phyloP scores from a whole-genome alignment of 495 filamentous ascomycete species.

The Penicillium flavigenum region DNA sequence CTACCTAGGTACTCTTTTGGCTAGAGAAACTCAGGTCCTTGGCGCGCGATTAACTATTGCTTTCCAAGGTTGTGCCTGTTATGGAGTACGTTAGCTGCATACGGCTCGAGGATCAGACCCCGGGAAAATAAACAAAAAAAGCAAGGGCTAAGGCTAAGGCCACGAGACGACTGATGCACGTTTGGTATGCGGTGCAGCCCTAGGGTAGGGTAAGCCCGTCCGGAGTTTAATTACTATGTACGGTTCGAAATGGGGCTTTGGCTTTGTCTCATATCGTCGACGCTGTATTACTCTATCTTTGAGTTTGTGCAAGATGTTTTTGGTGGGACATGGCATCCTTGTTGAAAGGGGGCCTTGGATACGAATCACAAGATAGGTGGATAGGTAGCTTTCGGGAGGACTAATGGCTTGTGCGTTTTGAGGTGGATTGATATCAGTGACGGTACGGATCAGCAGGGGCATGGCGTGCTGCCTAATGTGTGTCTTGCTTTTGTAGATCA shows the following conservation, averaged over 20 bases:
- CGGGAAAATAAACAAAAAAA: neutral
- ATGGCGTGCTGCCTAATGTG: constrained; percentile 1
- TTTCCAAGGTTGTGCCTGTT: neutral
- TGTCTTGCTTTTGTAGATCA: constrained; percentile 7
- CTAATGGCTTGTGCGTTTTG: neutral
- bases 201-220: constrained; percentile 1
- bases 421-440: neutral
- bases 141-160: neutral
- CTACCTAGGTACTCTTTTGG: neutral
- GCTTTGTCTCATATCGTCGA: constrained; percentile 1
- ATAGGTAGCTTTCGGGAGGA: neutral
- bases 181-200: constrained; percentile 9
- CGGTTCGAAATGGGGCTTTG: constrained; percentile 8
- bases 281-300: constrained; percentile 1
- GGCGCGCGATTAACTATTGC: constrained; percentile 20
- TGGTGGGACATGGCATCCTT: neutral
- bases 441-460: constrained; percentile 6
- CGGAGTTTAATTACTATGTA: neutral
- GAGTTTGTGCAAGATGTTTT: neutral
- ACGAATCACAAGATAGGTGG: neutral
- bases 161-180: constrained; percentile 5
- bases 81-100: neutral
- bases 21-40: constrained; percentile 11
- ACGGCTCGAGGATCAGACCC: constrained; percentile 6
- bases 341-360: neutral